Base-by-base conservation (phyloP, 2,329 filamentous ascomycete genomes). In the Chlorencoelia australis region DNA sequence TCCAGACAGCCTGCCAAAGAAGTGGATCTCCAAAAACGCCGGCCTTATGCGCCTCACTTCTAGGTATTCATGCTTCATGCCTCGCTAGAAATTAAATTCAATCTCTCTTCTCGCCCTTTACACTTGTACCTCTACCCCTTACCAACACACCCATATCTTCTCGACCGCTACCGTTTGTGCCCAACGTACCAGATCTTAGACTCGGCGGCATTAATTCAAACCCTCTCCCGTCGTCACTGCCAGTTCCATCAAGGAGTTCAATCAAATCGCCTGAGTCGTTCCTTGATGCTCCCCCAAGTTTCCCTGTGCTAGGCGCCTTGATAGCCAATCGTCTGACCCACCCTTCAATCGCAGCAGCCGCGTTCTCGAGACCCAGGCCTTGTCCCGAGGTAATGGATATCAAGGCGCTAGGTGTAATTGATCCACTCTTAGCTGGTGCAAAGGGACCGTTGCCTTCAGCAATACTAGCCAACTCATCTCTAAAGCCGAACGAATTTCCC, bases 301-400 rank as follows among this genome's bases (percentile, higher is more conserved):
- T 58, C 2, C 9, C 17, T 24, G 34, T 16, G 14, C 60, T 49
- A 1, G 70, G 67, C 4, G 72, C 68, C 52, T 79, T 79, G 5
- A 71, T 66, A 41, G 86, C 85, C 24, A 94, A 78, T 44, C 86
- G 85, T 42, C 88, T 71, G 41, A 96, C 67, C 87, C 91, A 98
- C 1, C 79, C 82, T 61, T 96, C 91, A 19, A 96, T 79, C 2
- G 82, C 81, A 5, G 85, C 82, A 1, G 88, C 87, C 7, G 94
- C 79, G 45, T 88, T 83, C 51, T 94, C 87, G 3, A 96, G 64
- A 6, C 67, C 62, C 1, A 63, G 61, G 5, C 62, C 56, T 14
- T 26, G 36, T 11, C 37, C 34, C 1, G 71, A 66, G n/a, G n/a
- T n/a, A n/a, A n/a, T n/a, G n/a, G n/a, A n/a, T n/a, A n/a, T n/a